These are phyloP conservation scores for Papiliotrema nemorosa DNA, from an alignment of 1,284 basidiomycete genomes.

Conservation along the genomic window DNA sequence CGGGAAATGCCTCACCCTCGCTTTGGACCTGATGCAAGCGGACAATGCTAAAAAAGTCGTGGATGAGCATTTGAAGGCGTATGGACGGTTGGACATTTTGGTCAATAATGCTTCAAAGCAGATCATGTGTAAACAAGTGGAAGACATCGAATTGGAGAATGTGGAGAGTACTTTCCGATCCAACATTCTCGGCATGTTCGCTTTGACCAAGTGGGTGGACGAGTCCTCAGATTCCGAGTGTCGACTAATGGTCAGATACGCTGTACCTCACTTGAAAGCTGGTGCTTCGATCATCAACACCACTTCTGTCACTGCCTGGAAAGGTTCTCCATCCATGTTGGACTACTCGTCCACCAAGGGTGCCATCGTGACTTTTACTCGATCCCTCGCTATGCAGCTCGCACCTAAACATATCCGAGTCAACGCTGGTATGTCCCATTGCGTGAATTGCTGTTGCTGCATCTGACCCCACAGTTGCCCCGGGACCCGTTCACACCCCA, in stretches of 20 bases:
- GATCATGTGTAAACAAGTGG: constrained; percentile 52
- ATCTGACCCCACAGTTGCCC: constrained; percentile 3
- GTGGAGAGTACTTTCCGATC: constrained; percentile 57
- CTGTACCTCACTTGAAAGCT: constrained; percentile 60
- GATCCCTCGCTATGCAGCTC: constrained; percentile 58
- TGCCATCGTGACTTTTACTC: constrained; percentile 58
- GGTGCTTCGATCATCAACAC: constrained; percentile 64
- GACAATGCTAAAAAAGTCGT: constrained; percentile 54
- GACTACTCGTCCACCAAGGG: constrained; percentile 63
- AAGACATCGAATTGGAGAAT: constrained; percentile 55
- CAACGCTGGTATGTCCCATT: constrained; percentile 15
- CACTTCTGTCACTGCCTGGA: constrained; percentile 61
- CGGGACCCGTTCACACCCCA: constrained; percentile 38
- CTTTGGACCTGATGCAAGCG: constrained; percentile 53
- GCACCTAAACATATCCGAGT: constrained; percentile 55
- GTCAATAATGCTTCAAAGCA: constrained; percentile 67
- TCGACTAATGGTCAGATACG: constrained; percentile 28
- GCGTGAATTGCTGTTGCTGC: not conserved
- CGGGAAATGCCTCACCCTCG: constrained; percentile 41
- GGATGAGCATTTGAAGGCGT: constrained; percentile 55
- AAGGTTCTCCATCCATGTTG: constrained; percentile 52
- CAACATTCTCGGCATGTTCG: constrained; percentile 62
- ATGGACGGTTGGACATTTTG: constrained; percentile 56
- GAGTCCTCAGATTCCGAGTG: not conserved
- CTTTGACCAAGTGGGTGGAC: constrained; percentile 52